Evolutionary conservation across 805 yeast genomes (phyloP), one percentile per base, ranked within the genome.

Genomic region (Saccharomyces paradoxus): DNA sequence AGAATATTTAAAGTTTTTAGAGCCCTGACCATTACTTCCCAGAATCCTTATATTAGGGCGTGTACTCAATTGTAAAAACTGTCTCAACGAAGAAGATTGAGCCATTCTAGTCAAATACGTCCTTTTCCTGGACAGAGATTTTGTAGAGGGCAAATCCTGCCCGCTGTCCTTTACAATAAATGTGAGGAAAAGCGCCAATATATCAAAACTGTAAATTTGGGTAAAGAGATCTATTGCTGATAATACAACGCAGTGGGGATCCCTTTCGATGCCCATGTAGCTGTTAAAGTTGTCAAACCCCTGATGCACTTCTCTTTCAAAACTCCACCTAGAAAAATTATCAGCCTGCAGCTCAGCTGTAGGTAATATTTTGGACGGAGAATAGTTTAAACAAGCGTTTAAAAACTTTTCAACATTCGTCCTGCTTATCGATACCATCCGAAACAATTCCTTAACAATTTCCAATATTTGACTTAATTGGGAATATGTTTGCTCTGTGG

Each of bases 331-430:
- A 10, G 44, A 37, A 37, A 17, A 17, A 37, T 17, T 37, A 37
- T 37, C 24, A 8, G 13, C 4, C 13, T 17, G 24, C 6, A 17
- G 4, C 17, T 37, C 24, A 37, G 44, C 22, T 17, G 22, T 7
- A 8, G 44, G 44, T 17, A 37, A 37, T 37, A 37, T 17, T 37
- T 3, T 37, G 7, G 58, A 51, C n/a, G 55, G 54, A 1, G 71
- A 69, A 41, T 59, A 66, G 50, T 61, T 58, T 27, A 62, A 32
- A 13, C 64, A 58, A 21, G 62, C 50, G 46, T 56, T 55, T 24
- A 68, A 46, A 46, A 68, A 65, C 9, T 50, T 51, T 12, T 59
- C 65, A 22, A 63, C 29, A 31, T 59, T 61, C 9, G 51, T 57
- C 22, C 58, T 58, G 27, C 53, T 58, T 24, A 48, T n/a, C 13